These are phyloP conservation scores for Withania somnifera DNA, from an alignment of 305 asterid genomes.

Conservation along the genomic window DNA sequence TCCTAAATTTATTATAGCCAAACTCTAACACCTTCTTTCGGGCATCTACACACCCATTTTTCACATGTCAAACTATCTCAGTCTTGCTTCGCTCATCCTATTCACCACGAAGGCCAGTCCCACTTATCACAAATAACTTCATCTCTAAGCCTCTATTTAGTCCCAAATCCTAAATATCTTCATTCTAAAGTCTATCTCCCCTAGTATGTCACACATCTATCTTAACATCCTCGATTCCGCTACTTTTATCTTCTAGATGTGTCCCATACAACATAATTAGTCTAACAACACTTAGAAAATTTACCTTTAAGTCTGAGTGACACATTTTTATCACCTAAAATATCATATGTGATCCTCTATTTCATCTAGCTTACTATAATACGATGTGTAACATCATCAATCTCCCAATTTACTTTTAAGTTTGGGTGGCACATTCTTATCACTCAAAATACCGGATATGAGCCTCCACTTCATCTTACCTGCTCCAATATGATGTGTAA, in stretches of 20 bases:
- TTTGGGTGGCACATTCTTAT: not conserved
- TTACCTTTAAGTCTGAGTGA: not conserved
- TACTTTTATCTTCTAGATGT: not conserved
- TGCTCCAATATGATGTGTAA: not conserved
- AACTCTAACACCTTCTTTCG: not conserved
- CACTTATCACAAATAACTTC: not conserved
- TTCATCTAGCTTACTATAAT: not conserved
- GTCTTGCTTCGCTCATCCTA: not conserved
- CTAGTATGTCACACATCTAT: not conserved
- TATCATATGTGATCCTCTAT: not conserved
- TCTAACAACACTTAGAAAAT: not conserved
- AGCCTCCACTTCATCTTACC: not conserved
- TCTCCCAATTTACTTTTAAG: not conserved
- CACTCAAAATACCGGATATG: not conserved
- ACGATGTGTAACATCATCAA: not conserved
- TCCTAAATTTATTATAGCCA: not conserved
- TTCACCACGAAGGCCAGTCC: not conserved
- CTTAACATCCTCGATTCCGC: not conserved
- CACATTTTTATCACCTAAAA: not conserved
- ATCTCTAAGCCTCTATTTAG: not conserved
- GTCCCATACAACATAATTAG: not conserved
- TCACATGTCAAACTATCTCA: not conserved
- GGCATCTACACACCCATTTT: not conserved
- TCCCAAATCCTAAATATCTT: not conserved
- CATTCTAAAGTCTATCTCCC: not conserved